Percentiles rank a stretch among this genome's conserved stretches.
phyloP scores from a whole-genome alignment of 768 basidiomycete genomes.

The Ramaria rubella region DNA sequence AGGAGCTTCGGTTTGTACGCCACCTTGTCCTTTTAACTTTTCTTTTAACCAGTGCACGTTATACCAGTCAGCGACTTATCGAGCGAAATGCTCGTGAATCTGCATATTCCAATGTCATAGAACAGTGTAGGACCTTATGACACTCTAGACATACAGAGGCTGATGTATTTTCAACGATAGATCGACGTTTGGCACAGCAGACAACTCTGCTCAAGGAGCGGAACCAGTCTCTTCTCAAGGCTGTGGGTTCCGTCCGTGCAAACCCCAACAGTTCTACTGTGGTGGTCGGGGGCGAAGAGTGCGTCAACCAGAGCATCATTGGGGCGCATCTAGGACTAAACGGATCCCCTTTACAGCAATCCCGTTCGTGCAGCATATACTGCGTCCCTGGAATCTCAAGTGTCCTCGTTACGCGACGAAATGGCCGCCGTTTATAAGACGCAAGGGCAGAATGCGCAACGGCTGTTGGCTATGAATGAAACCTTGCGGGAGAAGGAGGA shows the following conservation, averaged over 20 bases:
- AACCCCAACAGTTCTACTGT: conserved; percentile 60
- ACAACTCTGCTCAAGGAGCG: conserved; percentile 88
- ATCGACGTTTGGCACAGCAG: conserved; percentile 87
- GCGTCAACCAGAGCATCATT: conserved; percentile 24
- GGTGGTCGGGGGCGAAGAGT: conserved; percentile 68
- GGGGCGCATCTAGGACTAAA: background rate
- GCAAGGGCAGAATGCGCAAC: conserved; percentile 92
- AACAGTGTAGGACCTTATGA: conserved; percentile 64
- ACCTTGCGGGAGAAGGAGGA: conserved; percentile 93
- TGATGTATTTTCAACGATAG: conserved; percentile 36
- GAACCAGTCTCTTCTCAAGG: conserved; percentile 81
- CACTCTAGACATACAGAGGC: conserved; percentile 11
- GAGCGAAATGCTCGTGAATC: conserved; percentile 80
- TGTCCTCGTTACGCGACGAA: conserved; percentile 86
- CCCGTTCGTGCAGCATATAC: conserved; percentile 85
- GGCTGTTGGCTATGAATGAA: conserved; percentile 90
- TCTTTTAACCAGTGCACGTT: conserved; percentile 64
- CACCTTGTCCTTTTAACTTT: background rate
- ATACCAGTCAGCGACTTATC: conserved; percentile 67
- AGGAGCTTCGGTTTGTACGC: conserved; percentile 6
- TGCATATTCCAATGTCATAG: conserved; percentile 77
- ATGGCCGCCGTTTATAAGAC: conserved; percentile 93
- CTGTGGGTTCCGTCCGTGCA: conserved; percentile 64
- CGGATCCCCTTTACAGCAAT: conserved; percentile 42
- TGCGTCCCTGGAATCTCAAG: conserved; percentile 87